Conservation (phyloP, 1,284 basidiomycete species). For the Boletus mariae region DNA sequence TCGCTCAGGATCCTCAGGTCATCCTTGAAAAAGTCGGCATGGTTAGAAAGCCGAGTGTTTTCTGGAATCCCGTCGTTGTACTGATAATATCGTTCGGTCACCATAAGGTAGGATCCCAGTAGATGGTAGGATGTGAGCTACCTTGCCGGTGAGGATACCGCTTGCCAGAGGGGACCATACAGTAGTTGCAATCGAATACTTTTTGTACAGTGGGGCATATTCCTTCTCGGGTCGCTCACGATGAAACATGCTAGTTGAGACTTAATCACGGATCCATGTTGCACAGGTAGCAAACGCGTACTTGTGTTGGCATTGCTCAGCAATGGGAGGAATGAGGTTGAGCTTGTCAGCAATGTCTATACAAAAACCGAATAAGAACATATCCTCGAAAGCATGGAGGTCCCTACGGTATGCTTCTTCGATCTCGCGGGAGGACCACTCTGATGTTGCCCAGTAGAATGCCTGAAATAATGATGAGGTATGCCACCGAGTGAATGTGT, state of each 20-base stretch:
- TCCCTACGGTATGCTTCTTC: constrained; percentile 46
- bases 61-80: constrained; percentile 44
- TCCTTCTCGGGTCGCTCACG: constrained; percentile 58
- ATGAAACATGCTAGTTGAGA: constrained; percentile 38
- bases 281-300: constrained; percentile 15
- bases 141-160: constrained; percentile 52
- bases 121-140: constrained; percentile 3
- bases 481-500: not conserved
- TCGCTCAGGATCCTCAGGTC: constrained; percentile 36
- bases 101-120: not conserved
- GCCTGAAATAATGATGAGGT: constrained; percentile 25
- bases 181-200: constrained; percentile 43
- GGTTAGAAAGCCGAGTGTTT: constrained; percentile 56
- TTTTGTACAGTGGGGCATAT: constrained; percentile 44
- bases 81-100: constrained; percentile 12
- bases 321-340: constrained; percentile 55
- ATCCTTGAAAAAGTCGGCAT: constrained; percentile 45
- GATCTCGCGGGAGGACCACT: constrained; percentile 57
- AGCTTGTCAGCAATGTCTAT: constrained; percentile 51
- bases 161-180: constrained; percentile 62
- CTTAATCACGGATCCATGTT: not conserved
- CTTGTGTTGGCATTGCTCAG: constrained; percentile 58
- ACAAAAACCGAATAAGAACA: not conserved
- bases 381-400: not conserved
- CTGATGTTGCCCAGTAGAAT: constrained; percentile 53